A percentile compares a stretch with the other conserved stretches of the same genome.
Evolutionary conservation across 768 basidiomycete genomes (phyloP).

Genomic region (Pleurotus giganteus): DNA sequence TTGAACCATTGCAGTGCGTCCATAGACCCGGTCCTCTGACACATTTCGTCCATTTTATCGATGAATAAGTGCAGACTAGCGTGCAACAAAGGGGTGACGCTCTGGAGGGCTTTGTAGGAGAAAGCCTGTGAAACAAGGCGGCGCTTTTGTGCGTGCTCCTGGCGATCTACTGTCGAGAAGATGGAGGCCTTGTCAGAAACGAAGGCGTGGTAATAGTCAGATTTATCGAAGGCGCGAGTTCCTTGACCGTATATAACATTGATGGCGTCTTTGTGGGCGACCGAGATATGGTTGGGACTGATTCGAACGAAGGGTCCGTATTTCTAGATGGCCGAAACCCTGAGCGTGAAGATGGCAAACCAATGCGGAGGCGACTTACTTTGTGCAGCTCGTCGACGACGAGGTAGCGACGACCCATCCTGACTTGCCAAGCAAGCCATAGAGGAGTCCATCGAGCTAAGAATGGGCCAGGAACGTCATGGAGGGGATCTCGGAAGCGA

Average conservation of each 20-base stretch:
- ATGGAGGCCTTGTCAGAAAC: constrained; percentile 24
- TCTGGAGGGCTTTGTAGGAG: constrained; percentile 18
- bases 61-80: constrained; percentile 15
- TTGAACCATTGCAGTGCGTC: constrained; percentile 30
- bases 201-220: constrained; percentile 31
- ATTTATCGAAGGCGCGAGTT: constrained; percentile 25
- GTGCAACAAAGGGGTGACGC: constrained; percentile 20
- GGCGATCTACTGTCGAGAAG: constrained; percentile 28
- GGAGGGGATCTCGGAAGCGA: constrained; percentile 11
- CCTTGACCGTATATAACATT: constrained; percentile 30
- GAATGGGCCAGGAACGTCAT: constrained; percentile 27
- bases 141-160: constrained; percentile 29
- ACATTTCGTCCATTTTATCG: constrained; percentile 20
- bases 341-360: neutral
- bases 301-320: constrained; percentile 29
- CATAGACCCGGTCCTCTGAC: constrained; percentile 16
- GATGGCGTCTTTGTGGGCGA: constrained; percentile 25
- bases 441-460: constrained; percentile 27
- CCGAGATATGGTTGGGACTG: constrained; percentile 30
- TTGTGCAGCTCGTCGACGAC: constrained; percentile 27
- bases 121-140: constrained; percentile 31
- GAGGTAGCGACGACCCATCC: constrained; percentile 24
- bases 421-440: constrained; percentile 30
- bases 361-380: constrained; percentile 13
- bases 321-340: constrained; percentile 15